Conservation (phyloP, 2,329 filamentous ascomycete species). For the Biscogniauxia mediterranea region DNA sequence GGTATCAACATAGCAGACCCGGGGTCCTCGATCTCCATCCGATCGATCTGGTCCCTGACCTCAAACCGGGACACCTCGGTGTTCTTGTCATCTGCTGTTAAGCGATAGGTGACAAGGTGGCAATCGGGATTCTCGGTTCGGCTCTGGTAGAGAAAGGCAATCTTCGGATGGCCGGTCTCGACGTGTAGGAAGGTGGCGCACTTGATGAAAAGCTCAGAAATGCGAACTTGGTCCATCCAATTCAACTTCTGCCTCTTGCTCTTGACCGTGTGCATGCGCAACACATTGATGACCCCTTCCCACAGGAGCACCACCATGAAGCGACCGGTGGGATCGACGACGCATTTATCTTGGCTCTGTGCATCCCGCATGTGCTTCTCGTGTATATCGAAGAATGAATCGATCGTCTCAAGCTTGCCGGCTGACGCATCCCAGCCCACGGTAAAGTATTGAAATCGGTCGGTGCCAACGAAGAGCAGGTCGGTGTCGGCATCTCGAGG, state of each 20-base stretch:
- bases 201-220: slow-evolving; percentile 61
- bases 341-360: slow-evolving; percentile 77
- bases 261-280: slow-evolving; percentile 49
- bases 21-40: slow-evolving; percentile 52
- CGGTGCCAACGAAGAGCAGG: slow-evolving; percentile 88
- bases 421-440: slow-evolving; percentile 71
- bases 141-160: slow-evolving; percentile 59
- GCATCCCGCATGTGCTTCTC: slow-evolving; percentile 70
- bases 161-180: slow-evolving; percentile 55
- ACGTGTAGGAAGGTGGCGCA: slow-evolving; percentile 56
- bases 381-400: slow-evolving; percentile 51
- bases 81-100: slow-evolving; percentile 59
- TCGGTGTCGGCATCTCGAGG: slow-evolving; percentile 74
- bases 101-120: slow-evolving; percentile 56
- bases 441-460: slow-evolving; percentile 88
- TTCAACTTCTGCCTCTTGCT: slow-evolving; percentile 44
- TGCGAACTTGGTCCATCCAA: slow-evolving; percentile 53
- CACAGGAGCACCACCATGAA: slow-evolving; percentile 59
- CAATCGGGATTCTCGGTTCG: slow-evolving; percentile 52
- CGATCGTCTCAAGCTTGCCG: slow-evolving; percentile 49
- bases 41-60: slow-evolving; percentile 52
- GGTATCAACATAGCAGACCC: slow-evolving; percentile 63
- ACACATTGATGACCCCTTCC: slow-evolving; percentile 58
- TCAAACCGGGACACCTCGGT: slow-evolving; percentile 55
- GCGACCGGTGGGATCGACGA: slow-evolving; percentile 75